Evolutionary conservation across 257 asterid species (phyloP).

Genomic region (Ophiorrhiza pumila): DNA sequence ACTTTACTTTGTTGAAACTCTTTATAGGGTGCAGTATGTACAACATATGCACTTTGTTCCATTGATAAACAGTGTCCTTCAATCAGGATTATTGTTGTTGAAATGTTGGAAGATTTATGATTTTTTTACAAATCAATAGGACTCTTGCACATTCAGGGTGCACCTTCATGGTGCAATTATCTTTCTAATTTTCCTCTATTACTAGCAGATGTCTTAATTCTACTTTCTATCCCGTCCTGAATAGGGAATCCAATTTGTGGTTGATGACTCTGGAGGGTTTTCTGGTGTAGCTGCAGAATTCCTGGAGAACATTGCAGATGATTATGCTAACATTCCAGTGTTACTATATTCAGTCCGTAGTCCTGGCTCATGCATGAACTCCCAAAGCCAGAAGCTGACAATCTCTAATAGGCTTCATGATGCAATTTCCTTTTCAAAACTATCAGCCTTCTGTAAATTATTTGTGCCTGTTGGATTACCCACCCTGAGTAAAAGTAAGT

Average conservation of each 20-base stretch:
- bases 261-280: conserved; percentile 87
- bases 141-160: not conserved
- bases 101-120: not conserved
- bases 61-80: not conserved
- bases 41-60: not conserved
- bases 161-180: not conserved
- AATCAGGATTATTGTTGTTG: not conserved
- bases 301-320: conserved; percentile 84
- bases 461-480: conserved; percentile 83
- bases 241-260: conserved; percentile 85
- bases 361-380: conserved; percentile 39
- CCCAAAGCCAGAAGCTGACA: conserved; percentile 48
- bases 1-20: not conserved
- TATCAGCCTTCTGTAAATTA: conserved; percentile 69
- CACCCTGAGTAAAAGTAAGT: conserved; percentile 64
- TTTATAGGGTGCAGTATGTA: not conserved
- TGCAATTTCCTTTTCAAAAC: conserved; percentile 80
- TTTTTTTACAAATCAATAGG: not conserved
- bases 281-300: conserved; percentile 83
- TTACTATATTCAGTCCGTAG: conserved; percentile 63
- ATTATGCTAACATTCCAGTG: conserved; percentile 78
- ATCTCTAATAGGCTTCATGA: conserved; percentile 63
- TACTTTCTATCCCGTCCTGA: conserved; percentile 9
- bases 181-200: not conserved
- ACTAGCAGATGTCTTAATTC: conserved; percentile 1